Evolutionary conservation across 2,329 filamentous ascomycete genomes (phyloP).

Genomic region (Paraconiothyrium sp.): DNA sequence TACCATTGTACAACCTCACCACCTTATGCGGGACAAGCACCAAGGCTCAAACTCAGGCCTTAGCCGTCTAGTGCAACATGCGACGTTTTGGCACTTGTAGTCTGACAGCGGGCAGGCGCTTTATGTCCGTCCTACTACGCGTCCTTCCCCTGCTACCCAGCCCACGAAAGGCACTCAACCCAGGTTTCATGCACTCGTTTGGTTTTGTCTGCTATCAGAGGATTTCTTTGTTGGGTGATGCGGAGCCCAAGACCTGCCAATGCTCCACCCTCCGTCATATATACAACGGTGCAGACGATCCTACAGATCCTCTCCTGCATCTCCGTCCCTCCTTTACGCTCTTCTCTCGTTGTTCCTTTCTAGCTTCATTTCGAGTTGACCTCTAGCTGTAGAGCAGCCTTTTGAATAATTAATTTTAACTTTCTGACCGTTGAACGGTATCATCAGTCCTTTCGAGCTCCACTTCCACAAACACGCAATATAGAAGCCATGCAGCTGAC

Average conservation of each 20-base stretch:
- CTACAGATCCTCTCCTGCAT: slow-evolving; percentile 2
- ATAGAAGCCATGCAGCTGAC: slow-evolving; percentile 12
- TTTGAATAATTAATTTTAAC: slow-evolving; percentile 24
- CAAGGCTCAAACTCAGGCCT: slow-evolving; percentile 30
- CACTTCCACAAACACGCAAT: neutral
- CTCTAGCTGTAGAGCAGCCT: slow-evolving; percentile 35
- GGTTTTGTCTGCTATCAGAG: slow-evolving; percentile 4
- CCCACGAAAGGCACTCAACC: neutral
- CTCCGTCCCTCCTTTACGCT: slow-evolving; percentile 14
- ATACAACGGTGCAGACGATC: slow-evolving; percentile 4
- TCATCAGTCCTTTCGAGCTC: slow-evolving; percentile 3
- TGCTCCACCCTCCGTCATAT: slow-evolving; percentile 9
- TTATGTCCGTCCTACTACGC: slow-evolving; percentile 9
- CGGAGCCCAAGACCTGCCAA: slow-evolving; percentile 9
- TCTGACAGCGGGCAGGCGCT: slow-evolving; percentile 18
- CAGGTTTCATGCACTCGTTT: slow-evolving; percentile 9
- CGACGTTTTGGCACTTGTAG: slow-evolving; percentile 30
- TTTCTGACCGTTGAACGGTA: slow-evolving; percentile 38
- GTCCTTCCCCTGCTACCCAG: neutral
- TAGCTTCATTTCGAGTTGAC: slow-evolving; percentile 19
- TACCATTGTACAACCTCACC: slow-evolving; percentile 25
- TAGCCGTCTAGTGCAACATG: slow-evolving; percentile 17
- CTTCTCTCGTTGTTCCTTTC: slow-evolving; percentile 31
- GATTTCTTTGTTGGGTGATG: neutral
- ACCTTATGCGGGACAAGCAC: slow-evolving; percentile 19